Percentiles rank a stretch among this genome's conserved stretches.
These are phyloP conservation scores for Prunus mongolica DNA, from an alignment of 306 rosid genomes.

Conservation along the genomic window DNA sequence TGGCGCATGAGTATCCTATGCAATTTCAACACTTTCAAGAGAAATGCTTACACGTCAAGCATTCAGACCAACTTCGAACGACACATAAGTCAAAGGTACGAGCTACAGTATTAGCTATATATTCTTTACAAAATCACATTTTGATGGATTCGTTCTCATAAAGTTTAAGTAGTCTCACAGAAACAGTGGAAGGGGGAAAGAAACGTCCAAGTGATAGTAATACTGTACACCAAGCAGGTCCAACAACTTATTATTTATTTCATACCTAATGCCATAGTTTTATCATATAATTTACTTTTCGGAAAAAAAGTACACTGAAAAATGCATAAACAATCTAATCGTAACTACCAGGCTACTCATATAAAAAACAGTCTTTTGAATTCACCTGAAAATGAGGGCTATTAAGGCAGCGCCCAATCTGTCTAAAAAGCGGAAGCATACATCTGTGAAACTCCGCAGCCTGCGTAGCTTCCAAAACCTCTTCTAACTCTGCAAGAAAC, in stretches of 20 bases:
- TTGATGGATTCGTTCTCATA: neutral
- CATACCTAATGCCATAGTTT: neutral
- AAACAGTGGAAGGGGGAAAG: neutral
- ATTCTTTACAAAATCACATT: neutral
- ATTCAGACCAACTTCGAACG: neutral
- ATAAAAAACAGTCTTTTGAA: neutral
- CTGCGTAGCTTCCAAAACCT: constrained; percentile 52
- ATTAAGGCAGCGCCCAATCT: constrained; percentile 64
- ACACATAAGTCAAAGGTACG: neutral
- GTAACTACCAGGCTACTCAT: neutral
- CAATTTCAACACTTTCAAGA: neutral
- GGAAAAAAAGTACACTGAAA: neutral
- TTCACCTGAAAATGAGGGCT: constrained; percentile 73
- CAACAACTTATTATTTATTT: neutral
- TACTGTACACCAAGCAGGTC: neutral
- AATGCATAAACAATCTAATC: neutral
- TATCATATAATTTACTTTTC: neutral
- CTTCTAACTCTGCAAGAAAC: constrained; percentile 63
- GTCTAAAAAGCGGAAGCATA: constrained; percentile 50
- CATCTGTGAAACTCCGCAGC: constrained; percentile 43
- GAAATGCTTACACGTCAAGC: neutral
- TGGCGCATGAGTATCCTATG: neutral
- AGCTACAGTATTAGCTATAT: neutral
- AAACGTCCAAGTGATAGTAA: neutral
- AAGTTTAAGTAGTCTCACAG: neutral